Evolutionary conservation across 805 yeast species (phyloP), one percentile per base, ranked within the genome.

Genomic region (Saccharomycopsis schoenii): DNA sequence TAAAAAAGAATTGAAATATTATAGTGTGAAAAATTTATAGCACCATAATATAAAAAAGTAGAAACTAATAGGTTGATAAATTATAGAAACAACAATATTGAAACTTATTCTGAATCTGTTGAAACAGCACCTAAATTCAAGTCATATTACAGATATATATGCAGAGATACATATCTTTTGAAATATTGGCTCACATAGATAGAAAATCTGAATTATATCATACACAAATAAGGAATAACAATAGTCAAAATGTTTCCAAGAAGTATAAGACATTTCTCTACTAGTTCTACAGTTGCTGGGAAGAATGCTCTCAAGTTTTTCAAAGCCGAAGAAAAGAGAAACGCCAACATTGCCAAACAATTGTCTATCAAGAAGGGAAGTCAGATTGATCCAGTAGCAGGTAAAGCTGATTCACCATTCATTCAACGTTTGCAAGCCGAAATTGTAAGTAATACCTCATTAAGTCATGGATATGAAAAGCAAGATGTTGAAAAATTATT

Each of bases 371-470:
- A 63, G 21, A 62, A 69, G 8, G 56, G 68, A 37, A 79, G 75
- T 58, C 72, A 74, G 59, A 80, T 88, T 37, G 97, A 92, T 72
- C 97, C 97, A 1, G 96, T 92, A 4, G 78, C 91, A 59, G 97
- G 97, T 10, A 79, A 78, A 60, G 73, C 82, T 4, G 74, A 80
- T 58, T 84, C 84, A 62, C 84, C 88, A 9, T 91, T 92, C 68
- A 74, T 91, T 55, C 72, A 73, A 55, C 82, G 97, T 72, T 75
- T 91, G 60, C 76, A 78, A 62, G 82, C 89, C 41, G 86, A 85
- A 64, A 72, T 86, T 55, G 76, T 78, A 54, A 94, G 89, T 70
- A 86, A 87, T 15, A 76, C 78, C 61, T 83, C 82, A 58, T 76
- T 88, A 69, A 79, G 87, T 15, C 78, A 79, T 66, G 85, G 87